A percentile compares a stretch with the other conserved stretches of the same genome.
phyloP scores from a whole-genome alignment of 192 early-diverging fungal species.

The Backusella westeae region DNA sequence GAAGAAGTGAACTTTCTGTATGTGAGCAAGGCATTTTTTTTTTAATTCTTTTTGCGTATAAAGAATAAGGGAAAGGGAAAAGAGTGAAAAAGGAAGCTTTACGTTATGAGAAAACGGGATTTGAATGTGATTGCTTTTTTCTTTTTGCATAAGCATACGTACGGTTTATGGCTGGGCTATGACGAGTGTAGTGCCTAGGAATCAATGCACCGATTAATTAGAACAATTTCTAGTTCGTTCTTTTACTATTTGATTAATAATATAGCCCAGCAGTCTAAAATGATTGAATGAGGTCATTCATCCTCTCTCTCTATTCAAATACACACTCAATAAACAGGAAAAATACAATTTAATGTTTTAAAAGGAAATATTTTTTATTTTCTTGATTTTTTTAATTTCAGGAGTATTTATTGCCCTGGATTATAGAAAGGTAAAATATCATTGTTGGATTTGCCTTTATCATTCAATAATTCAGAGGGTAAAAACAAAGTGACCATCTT shows the following conservation, averaged over 20 bases:
- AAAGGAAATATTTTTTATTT: neutral
- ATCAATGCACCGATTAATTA: too few relatives aligned
- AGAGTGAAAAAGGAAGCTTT: neutral
- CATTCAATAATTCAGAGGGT: neutral
- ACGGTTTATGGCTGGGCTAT: neutral
- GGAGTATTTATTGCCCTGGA: neutral
- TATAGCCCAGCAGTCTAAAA: too few relatives aligned
- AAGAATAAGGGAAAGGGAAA: neutral
- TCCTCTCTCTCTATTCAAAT: too few relatives aligned
- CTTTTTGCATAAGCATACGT: neutral
- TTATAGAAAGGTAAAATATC: neutral
- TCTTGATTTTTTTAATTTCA: neutral
- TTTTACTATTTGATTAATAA: too few relatives aligned
- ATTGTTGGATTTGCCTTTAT: neutral
- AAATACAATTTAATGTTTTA: neutral
- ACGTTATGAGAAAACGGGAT: neutral
- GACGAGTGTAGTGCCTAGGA: too few relatives aligned
- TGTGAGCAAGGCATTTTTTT: constrained; percentile 49
- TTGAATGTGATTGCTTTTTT: constrained; percentile 1
- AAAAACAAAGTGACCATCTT: neutral
- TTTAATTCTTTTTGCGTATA: neutral
- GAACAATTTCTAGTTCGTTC: too few relatives aligned
- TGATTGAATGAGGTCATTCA: too few relatives aligned
- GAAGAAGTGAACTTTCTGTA: constrained; percentile 37
- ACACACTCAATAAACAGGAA: too few relatives aligned